Percentiles rank a stretch among this genome's conserved stretches.
Conservation (phyloP, 441 rosid species). For the Syzygium malaccense region DNA sequence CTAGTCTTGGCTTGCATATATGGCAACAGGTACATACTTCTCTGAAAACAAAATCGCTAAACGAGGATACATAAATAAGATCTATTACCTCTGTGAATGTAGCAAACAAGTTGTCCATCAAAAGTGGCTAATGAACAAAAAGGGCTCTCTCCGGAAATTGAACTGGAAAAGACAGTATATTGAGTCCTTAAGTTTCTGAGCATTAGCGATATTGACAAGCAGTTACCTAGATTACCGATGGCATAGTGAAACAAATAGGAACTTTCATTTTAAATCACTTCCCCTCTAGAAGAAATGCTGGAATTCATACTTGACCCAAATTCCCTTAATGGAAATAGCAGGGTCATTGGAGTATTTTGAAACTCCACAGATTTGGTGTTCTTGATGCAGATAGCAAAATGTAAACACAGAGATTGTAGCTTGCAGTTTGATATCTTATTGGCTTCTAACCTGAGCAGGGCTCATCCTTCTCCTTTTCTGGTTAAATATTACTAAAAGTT, state of each 20-base stretch:
- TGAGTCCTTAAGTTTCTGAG: neutral
- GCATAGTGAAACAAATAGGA: neutral
- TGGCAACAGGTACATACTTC: neutral
- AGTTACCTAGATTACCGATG: neutral
- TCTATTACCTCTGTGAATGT: neutral
- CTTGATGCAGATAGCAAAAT: neutral
- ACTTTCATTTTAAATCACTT: neutral
- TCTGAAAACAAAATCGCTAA: neutral
- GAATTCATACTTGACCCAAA: neutral
- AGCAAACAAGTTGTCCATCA: neutral
- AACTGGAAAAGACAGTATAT: neutral
- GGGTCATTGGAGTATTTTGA: neutral
- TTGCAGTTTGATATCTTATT: neutral
- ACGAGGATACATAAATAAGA: neutral
- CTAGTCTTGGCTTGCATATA: neutral
- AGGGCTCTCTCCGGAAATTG: neutral
- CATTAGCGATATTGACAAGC: neutral
- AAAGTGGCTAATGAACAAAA: neutral
- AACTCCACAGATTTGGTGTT: neutral
- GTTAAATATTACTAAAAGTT: neutral
- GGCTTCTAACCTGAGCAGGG: neutral
- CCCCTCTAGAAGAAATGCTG: neutral
- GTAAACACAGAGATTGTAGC: neutral
- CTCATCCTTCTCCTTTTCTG: neutral
- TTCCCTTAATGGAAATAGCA: neutral